Base-by-base conservation (phyloP, 2,329 filamentous ascomycete species). In the Stagonosporopsis cucurbitacearum region DNA sequence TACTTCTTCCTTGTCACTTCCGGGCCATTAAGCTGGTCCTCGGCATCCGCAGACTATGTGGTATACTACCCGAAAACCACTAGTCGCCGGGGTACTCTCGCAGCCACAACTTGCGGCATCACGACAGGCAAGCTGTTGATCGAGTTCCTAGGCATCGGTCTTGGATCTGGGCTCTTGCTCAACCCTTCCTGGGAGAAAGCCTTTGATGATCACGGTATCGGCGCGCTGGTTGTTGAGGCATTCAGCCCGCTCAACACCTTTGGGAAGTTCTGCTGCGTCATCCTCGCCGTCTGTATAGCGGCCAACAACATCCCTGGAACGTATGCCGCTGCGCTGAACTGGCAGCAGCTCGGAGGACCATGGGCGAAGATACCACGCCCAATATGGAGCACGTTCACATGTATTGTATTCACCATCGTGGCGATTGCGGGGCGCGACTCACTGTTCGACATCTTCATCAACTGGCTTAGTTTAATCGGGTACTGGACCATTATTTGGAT, bases 261-360 rank as follows among this genome's bases (percentile, higher is more conserved):
- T 68, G 89, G 89, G 58, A 82, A 88, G 65, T 89, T 91, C 79
- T 91, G 88, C 71, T 75, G 89, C 39, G 81, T 88, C 44, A 78
- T 90, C 42, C 80, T 90, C 4, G 85, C 86, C 2, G 80, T 90
- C 8, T 86, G 84, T 47, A 88, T 88, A 66, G 81, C 89, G 57
- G 87, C 86, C 56, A 89, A 88, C 77, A 89, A 89, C 76, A 88
- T 85, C 68, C 86, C 87, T 11, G 89, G 88, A 67, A 85, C 88
- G 3, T 74, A 92, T 79, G 89, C 87, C 19, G 84, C 80, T 41
- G 82, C 84, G 2, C 80, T 91, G 33, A 87, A 85, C 23, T 80
- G 89, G 35, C 88, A 91, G 71, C 82, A 89, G 17, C 77, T 91
- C 26, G 81, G 81, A 12, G 80, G 80, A 39, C 80, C 79, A 64